phyloP scores from a whole-genome alignment of 352 stramenopile genomes.

The Phytophthora fragariaefolia region DNA sequence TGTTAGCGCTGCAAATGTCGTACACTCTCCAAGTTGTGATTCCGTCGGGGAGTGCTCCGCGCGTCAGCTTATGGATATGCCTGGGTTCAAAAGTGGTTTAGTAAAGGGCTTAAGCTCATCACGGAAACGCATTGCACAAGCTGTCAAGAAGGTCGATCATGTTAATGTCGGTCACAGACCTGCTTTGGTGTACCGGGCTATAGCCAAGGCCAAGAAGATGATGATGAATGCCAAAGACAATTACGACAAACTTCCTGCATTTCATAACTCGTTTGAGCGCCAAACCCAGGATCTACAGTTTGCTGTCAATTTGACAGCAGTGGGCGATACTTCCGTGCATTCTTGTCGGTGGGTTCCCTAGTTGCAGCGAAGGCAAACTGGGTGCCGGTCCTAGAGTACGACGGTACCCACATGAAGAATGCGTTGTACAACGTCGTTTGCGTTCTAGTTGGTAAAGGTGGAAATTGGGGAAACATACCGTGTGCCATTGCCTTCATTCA shows the following conservation, averaged over 20 bases:
- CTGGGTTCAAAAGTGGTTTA: conserved; percentile 11
- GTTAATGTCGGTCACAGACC: neutral
- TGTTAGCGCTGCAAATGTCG: neutral
- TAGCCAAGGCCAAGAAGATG: conserved; percentile 2
- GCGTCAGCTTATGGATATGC: neutral
- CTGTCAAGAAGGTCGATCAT: neutral
- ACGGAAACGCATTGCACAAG: neutral
- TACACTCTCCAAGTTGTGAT: conserved; percentile 3
- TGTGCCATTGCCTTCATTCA: conserved; percentile 2
- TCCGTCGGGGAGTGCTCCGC: neutral
- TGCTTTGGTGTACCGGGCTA: conserved; percentile 2
- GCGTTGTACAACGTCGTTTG: conserved; percentile 8
- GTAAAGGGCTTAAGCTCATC: conserved; percentile 1
- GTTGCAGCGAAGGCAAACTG: conserved; percentile 1
- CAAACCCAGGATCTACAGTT: neutral
- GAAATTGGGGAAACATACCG: neutral
- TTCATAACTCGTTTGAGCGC: conserved; percentile 1
- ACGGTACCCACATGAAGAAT: conserved; percentile 12
- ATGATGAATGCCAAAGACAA: neutral
- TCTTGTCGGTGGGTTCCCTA: neutral
- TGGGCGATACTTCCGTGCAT: neutral
- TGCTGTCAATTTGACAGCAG: conserved; percentile 5
- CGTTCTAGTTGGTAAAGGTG: conserved; percentile 4
- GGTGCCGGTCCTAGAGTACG: conserved; percentile 3
- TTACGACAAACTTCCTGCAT: conserved; percentile 4